Conservation (phyloP, 345 rosid species). For the Pugionium dolabratum region DNA sequence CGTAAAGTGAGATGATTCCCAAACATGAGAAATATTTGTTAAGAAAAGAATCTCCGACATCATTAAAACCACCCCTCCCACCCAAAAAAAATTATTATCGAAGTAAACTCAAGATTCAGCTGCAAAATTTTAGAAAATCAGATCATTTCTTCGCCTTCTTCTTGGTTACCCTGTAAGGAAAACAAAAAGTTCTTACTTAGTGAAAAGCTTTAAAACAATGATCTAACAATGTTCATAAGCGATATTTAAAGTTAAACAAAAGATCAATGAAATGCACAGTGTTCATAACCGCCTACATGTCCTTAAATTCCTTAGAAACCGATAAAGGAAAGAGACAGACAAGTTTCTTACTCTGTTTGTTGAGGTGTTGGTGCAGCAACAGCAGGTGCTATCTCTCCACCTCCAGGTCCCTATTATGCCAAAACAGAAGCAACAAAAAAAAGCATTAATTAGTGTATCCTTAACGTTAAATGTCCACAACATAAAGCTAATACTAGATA, state of each 20-base stretch:
- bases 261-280: not conserved
- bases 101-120: slow-evolving; percentile 23
- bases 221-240: not conserved
- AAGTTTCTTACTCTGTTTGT: slow-evolving; percentile 43
- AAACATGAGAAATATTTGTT: not conserved
- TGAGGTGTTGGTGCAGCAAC: slow-evolving; percentile 40
- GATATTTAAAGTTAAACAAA: not conserved
- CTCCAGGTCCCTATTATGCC: slow-evolving; percentile 46
- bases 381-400: slow-evolving; percentile 34
- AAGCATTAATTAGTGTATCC: not conserved
- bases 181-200: not conserved
- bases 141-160: slow-evolving; percentile 50
- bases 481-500: not conserved
- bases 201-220: not conserved
- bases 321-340: slow-evolving; percentile 5
- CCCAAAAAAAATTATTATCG: not conserved
- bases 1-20: not conserved
- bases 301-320: not conserved
- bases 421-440: slow-evolving; percentile 11
- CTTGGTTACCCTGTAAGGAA: slow-evolving; percentile 38
- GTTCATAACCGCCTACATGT: too few relatives aligned
- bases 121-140: not conserved
- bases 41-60: not conserved
- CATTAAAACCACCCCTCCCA: too few relatives aligned
- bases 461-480: not conserved